Evolutionary conservation across 352 stramenopile species (phyloP).

Genomic region (Pythium monospermum): DNA sequence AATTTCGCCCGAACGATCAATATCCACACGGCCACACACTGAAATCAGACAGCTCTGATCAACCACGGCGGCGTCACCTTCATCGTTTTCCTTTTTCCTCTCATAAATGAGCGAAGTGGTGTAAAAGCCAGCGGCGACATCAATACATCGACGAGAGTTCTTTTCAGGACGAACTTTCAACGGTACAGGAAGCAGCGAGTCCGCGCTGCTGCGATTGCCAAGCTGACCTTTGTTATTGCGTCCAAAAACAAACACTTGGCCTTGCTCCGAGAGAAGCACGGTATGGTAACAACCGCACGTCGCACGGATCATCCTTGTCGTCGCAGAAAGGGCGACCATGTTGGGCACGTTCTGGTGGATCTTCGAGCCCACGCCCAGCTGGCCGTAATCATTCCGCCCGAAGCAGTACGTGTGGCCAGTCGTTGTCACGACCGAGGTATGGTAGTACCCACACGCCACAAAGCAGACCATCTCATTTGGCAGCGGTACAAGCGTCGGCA

Average conservation of each 20-base stretch:
- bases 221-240: constrained; percentile 89
- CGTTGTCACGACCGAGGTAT: constrained; percentile 68
- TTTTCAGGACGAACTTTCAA: constrained; percentile 82
- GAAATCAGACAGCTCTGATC: constrained; percentile 65
- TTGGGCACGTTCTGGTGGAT: constrained; percentile 75
- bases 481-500: constrained; percentile 46
- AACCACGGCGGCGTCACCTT: constrained; percentile 46
- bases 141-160: constrained; percentile 65
- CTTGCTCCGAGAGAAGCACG: constrained; percentile 77
- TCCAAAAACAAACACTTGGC: constrained; percentile 80
- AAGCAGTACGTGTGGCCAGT: constrained; percentile 70
- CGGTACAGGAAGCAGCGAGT: constrained; percentile 74
- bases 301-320: constrained; percentile 59
- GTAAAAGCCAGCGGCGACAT: constrained; percentile 84
- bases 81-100: constrained; percentile 77
- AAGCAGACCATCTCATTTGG: constrained; percentile 76
- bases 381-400: constrained; percentile 84
- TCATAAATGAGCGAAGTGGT: constrained; percentile 85
- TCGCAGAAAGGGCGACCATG: constrained; percentile 63
- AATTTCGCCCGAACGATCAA: constrained; percentile 81
- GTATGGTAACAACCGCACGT: constrained; percentile 87
- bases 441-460: constrained; percentile 84
- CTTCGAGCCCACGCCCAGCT: constrained; percentile 82
- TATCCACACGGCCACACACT: constrained; percentile 80
- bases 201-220: constrained; percentile 76